A percentile compares a stretch with the other conserved stretches of the same genome.
phyloP scores from a whole-genome alignment of 257 asterid genomes.

The Jacaranda mimosifolia region DNA sequence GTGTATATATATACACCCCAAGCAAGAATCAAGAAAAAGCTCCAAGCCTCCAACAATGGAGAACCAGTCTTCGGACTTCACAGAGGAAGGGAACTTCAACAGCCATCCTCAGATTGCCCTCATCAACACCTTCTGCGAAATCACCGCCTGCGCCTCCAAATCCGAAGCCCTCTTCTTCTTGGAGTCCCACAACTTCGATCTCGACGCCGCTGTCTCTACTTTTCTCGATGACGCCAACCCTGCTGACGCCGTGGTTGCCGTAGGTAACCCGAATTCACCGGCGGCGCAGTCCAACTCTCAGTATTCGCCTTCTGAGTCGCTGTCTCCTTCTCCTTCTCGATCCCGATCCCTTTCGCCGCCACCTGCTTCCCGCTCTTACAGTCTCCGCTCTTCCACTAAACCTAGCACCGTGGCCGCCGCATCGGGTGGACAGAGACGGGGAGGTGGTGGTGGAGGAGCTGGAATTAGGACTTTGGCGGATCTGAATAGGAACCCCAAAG shows the following conservation, averaged over 20 bases:
- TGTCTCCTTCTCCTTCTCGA: conserved; percentile 50
- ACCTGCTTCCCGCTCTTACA: conserved; percentile 49
- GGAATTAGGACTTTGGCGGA: conserved; percentile 73
- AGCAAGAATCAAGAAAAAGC: background rate
- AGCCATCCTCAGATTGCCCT: conserved; percentile 50
- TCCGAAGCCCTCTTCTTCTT: conserved; percentile 80
- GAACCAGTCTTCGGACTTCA: conserved; percentile 43
- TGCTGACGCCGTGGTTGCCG: conserved; percentile 31
- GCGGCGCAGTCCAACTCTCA: conserved; percentile 43
- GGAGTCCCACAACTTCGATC: conserved; percentile 86
- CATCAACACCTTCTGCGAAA: conserved; percentile 72
- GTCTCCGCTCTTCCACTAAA: conserved; percentile 53
- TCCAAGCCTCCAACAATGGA: conserved; percentile 39
- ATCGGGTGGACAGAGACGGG: conserved; percentile 43
- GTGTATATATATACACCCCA: conserved; percentile 4
- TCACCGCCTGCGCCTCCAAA: conserved; percentile 69
- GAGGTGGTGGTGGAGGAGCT: conserved; percentile 43
- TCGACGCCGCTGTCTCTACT: conserved; percentile 89
- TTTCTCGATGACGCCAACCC: conserved; percentile 62
- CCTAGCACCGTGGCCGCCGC: conserved; percentile 41
- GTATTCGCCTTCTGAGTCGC: conserved; percentile 54
- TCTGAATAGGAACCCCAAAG: conserved; percentile 62
- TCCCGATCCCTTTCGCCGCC: conserved; percentile 64
- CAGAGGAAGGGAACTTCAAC: conserved; percentile 41
- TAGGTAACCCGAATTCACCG: conserved; percentile 23